These are phyloP conservation scores for Syzygium grande DNA, from an alignment of 345 rosid genomes.

Conservation along the genomic window DNA sequence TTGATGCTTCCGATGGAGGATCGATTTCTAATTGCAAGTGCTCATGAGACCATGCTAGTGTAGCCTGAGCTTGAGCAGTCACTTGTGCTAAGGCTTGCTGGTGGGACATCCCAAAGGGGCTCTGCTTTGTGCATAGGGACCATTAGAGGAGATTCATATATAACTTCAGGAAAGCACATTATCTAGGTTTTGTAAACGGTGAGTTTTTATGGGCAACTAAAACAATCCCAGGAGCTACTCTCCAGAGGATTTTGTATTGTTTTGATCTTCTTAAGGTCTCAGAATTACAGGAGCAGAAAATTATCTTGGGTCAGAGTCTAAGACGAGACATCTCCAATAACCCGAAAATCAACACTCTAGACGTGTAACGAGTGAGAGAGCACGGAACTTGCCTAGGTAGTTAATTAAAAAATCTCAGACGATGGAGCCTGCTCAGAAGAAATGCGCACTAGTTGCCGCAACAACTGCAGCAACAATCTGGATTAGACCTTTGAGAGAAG, in stretches of 20 bases:
- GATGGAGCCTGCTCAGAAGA: not conserved
- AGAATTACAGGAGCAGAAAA: not conserved
- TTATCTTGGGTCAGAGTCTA: not conserved
- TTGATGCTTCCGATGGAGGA: conserved; percentile 11
- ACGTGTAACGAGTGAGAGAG: not conserved
- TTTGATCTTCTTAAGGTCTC: not conserved
- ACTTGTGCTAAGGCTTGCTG: conserved; percentile 79
- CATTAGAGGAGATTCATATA: conserved; percentile 8
- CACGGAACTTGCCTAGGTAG: not conserved
- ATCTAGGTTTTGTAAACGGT: not conserved
- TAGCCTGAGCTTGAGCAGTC: conserved; percentile 77
- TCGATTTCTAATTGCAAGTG: conserved; percentile 28
- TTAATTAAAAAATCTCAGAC: not conserved
- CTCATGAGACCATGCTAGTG: conserved; percentile 37
- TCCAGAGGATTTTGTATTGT: not conserved
- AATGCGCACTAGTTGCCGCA: not conserved
- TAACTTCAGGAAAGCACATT: not conserved
- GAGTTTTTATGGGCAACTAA: not conserved
- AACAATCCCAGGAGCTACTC: not conserved
- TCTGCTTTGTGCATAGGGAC: conserved; percentile 27
- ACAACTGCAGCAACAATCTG: not conserved
- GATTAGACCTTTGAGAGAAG: not conserved
- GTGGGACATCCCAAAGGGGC: conserved; percentile 79
- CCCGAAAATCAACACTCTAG: not conserved
- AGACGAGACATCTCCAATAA: not conserved